These are phyloP conservation scores for Beauveria varroae DNA, from an alignment of 2,329 filamentous ascomycete species.

Conservation along the genomic window DNA sequence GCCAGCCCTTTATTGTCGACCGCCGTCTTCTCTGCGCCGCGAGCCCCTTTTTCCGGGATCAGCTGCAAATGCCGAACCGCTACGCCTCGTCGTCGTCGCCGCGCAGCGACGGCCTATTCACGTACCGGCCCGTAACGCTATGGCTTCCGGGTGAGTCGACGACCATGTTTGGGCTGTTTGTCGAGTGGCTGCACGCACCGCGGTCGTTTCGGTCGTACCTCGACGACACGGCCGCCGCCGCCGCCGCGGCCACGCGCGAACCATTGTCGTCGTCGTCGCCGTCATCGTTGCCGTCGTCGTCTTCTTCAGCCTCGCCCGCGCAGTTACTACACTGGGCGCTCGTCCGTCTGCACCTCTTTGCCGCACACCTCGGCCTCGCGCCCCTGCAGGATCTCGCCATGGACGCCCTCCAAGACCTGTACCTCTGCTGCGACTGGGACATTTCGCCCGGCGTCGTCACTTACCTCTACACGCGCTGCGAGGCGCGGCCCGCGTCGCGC, in stretches of 20 bases:
- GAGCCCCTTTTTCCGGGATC: conserved; percentile 41
- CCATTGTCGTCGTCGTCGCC: too few species aligned
- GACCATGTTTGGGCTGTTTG: conserved; percentile 46
- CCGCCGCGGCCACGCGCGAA: too few species aligned
- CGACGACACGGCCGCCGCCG: conserved; percentile 29
- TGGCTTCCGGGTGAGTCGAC: conserved; percentile 40
- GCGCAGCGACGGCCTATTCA: conserved; percentile 5
- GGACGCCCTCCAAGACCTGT: conserved; percentile 52
- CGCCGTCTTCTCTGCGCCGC: conserved; percentile 37
- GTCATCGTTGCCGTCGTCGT: too few species aligned
- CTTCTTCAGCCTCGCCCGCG: conserved; percentile 13
- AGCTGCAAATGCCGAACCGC: conserved; percentile 27
- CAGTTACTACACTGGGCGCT: conserved; percentile 47
- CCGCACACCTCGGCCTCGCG: conserved; percentile 40
- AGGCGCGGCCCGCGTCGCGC: conserved; percentile 40
- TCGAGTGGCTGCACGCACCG: conserved; percentile 43
- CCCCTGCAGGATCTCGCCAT: conserved; percentile 49
- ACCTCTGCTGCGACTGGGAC: conserved; percentile 52
- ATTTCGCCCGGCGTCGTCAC: conserved; percentile 43
- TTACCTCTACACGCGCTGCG: conserved; percentile 48
- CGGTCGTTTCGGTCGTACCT: conserved; percentile 35
- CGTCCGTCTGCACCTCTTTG: conserved; percentile 50
- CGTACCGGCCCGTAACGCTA: conserved; percentile 23
- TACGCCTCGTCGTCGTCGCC: neutral
- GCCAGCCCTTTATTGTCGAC: conserved; percentile 35